Percentiles rank a stretch among this genome's conserved stretches.
phyloP scores from a whole-genome alignment of 306 rosid species.

The Astragalus membranaceus region DNA sequence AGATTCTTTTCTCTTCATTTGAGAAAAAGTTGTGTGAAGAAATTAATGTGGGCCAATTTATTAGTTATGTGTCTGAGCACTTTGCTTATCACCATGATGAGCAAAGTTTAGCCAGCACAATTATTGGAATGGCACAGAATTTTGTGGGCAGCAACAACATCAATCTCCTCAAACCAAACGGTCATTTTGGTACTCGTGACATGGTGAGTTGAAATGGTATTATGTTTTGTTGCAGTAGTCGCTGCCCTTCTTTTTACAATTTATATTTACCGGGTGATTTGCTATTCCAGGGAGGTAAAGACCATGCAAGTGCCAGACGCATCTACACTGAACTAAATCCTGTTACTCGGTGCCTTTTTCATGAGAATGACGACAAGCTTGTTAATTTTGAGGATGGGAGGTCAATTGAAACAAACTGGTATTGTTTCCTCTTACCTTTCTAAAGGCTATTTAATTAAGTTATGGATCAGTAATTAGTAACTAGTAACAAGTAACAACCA shows the following conservation, averaged over 20 bases:
- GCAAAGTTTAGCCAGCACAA: conserved; percentile 80
- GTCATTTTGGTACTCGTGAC: conserved; percentile 95
- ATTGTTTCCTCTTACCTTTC: conserved; percentile 1
- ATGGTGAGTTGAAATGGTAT: conserved; percentile 36
- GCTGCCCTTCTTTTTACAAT: neutral
- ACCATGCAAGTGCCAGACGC: conserved; percentile 86
- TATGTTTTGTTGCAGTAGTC: neutral
- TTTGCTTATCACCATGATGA: conserved; percentile 95
- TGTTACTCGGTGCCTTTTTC: conserved; percentile 75
- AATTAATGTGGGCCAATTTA: too few relatives aligned
- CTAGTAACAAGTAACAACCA: neutral
- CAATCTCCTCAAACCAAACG: too few relatives aligned
- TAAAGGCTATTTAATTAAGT: neutral
- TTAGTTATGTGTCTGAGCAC: conserved; percentile 89
- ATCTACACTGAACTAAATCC: conserved; percentile 59
- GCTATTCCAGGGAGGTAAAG: conserved; percentile 74
- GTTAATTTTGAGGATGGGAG: conserved; percentile 90
- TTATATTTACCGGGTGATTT: neutral
- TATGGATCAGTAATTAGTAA: too few relatives aligned
- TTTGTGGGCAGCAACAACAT: too few relatives aligned
- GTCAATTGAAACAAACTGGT: conserved; percentile 84
- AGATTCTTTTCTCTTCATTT: too few relatives aligned
- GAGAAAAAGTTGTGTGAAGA: too few relatives aligned
- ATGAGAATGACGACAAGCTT: conserved; percentile 73
- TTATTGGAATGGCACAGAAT: too few relatives aligned